Conservation (phyloP, 2,329 filamentous ascomycete species). For the Cytospora mali region DNA sequence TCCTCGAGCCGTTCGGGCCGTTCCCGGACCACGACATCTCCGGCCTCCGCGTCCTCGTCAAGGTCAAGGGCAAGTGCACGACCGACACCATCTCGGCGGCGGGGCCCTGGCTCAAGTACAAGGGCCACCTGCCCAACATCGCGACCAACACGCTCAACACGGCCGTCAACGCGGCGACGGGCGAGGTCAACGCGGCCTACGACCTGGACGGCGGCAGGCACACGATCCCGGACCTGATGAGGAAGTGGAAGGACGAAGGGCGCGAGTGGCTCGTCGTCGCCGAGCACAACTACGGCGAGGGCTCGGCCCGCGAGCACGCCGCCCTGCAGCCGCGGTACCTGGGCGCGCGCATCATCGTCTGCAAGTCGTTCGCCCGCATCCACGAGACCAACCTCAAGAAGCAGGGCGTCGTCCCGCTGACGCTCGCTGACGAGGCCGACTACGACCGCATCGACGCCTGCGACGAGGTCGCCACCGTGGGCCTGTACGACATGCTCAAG, state of each 20-base stretch:
- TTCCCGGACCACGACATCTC: slow-evolving; percentile 78
- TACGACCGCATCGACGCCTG: slow-evolving; percentile 83
- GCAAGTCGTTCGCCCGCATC: slow-evolving; percentile 81
- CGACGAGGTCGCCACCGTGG: slow-evolving; percentile 80
- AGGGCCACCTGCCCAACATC: slow-evolving; percentile 98
- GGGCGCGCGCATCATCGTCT: slow-evolving; percentile 80
- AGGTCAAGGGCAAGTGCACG: slow-evolving; percentile 96
- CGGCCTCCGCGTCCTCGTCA: slow-evolving; percentile 85
- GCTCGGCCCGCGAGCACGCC: slow-evolving; percentile 83
- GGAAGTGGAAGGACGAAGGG: slow-evolving; percentile 75
- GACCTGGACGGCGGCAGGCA: slow-evolving; percentile 75
- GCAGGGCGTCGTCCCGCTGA: slow-evolving; percentile 94
- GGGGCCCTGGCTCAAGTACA: slow-evolving; percentile 98
- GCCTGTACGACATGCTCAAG: slow-evolving; percentile 78
- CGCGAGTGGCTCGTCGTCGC: slow-evolving; percentile 91
- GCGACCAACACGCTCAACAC: slow-evolving; percentile 96
- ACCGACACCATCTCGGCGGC: slow-evolving; percentile 98
- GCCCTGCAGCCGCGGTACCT: slow-evolving; percentile 84
- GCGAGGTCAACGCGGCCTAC: slow-evolving; percentile 90
- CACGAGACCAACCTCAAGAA: slow-evolving; percentile 95
- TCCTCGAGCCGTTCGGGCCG: slow-evolving; percentile 85
- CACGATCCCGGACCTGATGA: slow-evolving; percentile 85
- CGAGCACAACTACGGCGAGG: slow-evolving; percentile 95
- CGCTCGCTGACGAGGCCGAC: slow-evolving; percentile 84
- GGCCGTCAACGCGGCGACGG: slow-evolving; percentile 87